Base-by-base conservation (phyloP, 805 yeast genomes). In the Gaillardinia entomophila region DNA sequence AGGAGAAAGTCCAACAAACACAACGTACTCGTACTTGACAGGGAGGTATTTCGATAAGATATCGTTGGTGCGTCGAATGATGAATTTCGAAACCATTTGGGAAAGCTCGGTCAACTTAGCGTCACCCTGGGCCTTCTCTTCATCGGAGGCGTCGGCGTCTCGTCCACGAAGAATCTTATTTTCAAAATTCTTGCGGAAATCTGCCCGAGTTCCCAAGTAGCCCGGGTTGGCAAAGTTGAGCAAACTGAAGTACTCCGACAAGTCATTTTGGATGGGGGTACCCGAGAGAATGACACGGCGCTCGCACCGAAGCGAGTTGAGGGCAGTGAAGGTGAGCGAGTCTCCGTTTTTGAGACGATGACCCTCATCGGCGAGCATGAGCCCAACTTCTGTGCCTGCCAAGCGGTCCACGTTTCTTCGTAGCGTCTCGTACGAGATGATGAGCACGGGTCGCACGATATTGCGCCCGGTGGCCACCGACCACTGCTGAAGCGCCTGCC, bases 171-270 rank as follows among this genome's bases (percentile, higher is more conserved):
- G 65, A 42, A 92, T 92, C 16, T 77, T 79, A 27, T 74, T 62
- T 51, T 92, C 98, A 57, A 73, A 92, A 49, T 84, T 84, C 52
- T 79, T 85, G 37, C 94, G 69, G 55, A 92, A 92, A 37, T 90
- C 95, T 16, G 57, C 60, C 43, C 95, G 73, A 2, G 95, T 68
- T 0, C 98, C 98, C 28, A 92, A 62, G 24, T 86, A 71, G 0
- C 96, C 96, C 0, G 98, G 98, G 52, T 90, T 92, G 6, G 97
- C 95, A 63, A 90, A 90, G 48, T 80, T 85, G 38, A 92, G 64
- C 31, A 90, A 61, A 1, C 97, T 85, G 51, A 88, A 92, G 60
- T 90, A 90, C 58, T 90, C 98, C 0, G 95, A 81, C 23, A 90
- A 66, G 62, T 90, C 97, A 48, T 90, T 90, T 56, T 90, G 98